Evolutionary conservation across 2,329 filamentous ascomycete species (phyloP).

Genomic region (Neospermospora avenae): DNA sequence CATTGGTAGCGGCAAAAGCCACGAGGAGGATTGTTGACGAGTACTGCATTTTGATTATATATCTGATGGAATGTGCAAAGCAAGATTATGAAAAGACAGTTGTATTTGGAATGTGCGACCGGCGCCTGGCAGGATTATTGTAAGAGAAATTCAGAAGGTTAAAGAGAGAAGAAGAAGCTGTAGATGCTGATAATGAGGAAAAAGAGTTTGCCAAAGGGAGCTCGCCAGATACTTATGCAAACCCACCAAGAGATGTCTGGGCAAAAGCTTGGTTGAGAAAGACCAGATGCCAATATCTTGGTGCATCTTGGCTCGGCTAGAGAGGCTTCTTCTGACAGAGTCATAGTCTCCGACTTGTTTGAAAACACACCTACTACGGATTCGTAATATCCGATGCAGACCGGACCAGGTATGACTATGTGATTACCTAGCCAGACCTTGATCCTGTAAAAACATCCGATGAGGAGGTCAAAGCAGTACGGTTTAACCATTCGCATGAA

Average conservation of each 20-base stretch:
- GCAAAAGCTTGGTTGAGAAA: constrained; percentile 26
- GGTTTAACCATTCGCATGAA: constrained; percentile 16
- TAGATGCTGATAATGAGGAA: constrained; percentile 31
- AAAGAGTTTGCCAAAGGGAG: constrained; percentile 21
- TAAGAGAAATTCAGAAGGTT: constrained; percentile 18
- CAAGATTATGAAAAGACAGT: constrained; percentile 19
- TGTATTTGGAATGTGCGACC: constrained; percentile 24
- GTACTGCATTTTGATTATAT: constrained; percentile 46
- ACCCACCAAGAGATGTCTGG: constrained; percentile 2
- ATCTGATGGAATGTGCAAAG: constrained; percentile 8
- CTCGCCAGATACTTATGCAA: constrained; percentile 28
- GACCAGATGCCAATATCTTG: constrained; percentile 27
- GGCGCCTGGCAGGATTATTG: constrained; percentile 29
- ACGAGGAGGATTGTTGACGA: constrained; percentile 44
- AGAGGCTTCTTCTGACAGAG: constrained; percentile 23
- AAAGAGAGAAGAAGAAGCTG: constrained; percentile 26
- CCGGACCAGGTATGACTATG: constrained; percentile 6
- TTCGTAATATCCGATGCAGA: constrained; percentile 25
- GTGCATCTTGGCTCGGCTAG: constrained; percentile 9
- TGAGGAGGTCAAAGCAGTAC: constrained; percentile 3
- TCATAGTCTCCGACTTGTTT: constrained; percentile 19
- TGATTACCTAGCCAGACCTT: constrained; percentile 6
- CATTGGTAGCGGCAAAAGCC: constrained; percentile 43
- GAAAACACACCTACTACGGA: constrained; percentile 17
- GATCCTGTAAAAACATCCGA: constrained; percentile 13